Percentiles rank a stretch among this genome's conserved stretches.
These are phyloP conservation scores for Papiliotrema terrestris DNA, from an alignment of 1,284 basidiomycete species.

Conservation along the genomic window DNA sequence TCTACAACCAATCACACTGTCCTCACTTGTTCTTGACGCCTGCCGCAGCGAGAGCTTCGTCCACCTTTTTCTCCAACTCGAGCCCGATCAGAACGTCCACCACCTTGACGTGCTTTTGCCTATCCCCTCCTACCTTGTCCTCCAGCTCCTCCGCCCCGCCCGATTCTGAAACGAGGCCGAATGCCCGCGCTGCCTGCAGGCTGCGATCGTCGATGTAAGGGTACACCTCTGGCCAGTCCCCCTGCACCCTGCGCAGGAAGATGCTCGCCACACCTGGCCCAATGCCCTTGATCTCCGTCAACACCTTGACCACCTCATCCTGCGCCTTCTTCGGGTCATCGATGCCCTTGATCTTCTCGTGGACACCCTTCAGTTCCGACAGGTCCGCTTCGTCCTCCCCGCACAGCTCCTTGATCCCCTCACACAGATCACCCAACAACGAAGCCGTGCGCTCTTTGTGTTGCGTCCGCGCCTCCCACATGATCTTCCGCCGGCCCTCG, in stretches of 20 bases:
- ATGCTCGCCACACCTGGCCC: conserved; percentile 26
- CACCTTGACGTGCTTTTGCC: conserved; percentile 18
- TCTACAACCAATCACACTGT: background rate
- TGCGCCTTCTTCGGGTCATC: conserved; percentile 18
- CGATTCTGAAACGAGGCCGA: conserved; percentile 16
- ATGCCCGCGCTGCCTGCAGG: conserved; percentile 15
- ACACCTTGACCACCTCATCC: conserved; percentile 12
- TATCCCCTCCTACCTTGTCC: conserved; percentile 13
- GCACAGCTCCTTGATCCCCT: conserved; percentile 23
- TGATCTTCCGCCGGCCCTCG: conserved; percentile 17
- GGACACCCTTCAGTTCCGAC: conserved; percentile 9
- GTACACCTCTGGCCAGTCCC: conserved; percentile 29
- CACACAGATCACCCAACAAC: conserved; percentile 70
- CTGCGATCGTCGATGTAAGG: conserved; percentile 27
- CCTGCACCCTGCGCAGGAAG: conserved; percentile 28
- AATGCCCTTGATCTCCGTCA: conserved; percentile 28
- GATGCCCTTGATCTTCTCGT: conserved; percentile 7
- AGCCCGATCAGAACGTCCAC: conserved; percentile 29
- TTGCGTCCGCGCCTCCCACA: conserved; percentile 63
- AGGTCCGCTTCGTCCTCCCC: conserved; percentile 17
- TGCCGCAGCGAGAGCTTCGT: conserved; percentile 10
- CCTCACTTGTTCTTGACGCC: background rate
- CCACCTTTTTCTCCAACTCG: conserved; percentile 30
- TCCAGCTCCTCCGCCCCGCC: conserved; percentile 17
- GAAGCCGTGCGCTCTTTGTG: conserved; percentile 65